Percentiles rank a stretch among this genome's conserved stretches.
Conservation (phyloP, 176 grass and related monocot genomes). For the Triticum monococcum region DNA sequence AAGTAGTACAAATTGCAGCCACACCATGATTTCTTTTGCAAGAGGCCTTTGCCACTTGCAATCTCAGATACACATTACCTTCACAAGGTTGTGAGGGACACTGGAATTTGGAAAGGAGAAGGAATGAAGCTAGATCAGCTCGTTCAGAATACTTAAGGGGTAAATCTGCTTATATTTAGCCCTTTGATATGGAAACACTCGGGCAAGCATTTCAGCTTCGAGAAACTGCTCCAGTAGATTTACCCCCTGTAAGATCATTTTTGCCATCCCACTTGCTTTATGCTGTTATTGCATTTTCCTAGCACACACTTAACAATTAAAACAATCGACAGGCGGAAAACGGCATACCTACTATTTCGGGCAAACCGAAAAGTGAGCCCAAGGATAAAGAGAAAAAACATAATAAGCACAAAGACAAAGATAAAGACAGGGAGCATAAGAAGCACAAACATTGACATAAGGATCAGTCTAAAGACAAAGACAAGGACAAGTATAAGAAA, state of each 20-base stretch:
- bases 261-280: conserved; percentile 9
- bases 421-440: conserved; percentile 96
- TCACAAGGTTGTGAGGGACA: conserved; percentile 84
- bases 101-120: conserved; percentile 93
- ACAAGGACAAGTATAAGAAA: conserved; percentile 84
- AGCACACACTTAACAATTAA: conserved; percentile 4
- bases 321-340: not conserved
- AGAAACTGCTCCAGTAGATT: conserved; percentile 83
- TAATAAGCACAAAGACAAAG: conserved; percentile 86
- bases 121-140: conserved; percentile 97
- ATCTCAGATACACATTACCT: conserved; percentile 95
- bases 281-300: not conserved
- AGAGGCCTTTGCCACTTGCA: conserved; percentile 65
- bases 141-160: conserved; percentile 64
- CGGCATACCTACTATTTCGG: conserved; percentile 72
- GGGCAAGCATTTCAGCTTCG: conserved; percentile 87
- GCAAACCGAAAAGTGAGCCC: conserved; percentile 70
- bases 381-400: conserved; percentile 97
- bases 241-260: conserved; percentile 75
- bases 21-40: conserved; percentile 98
- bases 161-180: conserved; percentile 66
- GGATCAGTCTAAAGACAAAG: conserved; percentile 73
- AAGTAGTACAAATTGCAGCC: conserved; percentile 67
- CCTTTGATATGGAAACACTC: conserved; percentile 76
- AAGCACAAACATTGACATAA: conserved; percentile 95